Evolutionary conservation across 352 stramenopile species (phyloP), one percentile per base, ranked within the genome.

Genomic region (Phytopythium litorale): DNA sequence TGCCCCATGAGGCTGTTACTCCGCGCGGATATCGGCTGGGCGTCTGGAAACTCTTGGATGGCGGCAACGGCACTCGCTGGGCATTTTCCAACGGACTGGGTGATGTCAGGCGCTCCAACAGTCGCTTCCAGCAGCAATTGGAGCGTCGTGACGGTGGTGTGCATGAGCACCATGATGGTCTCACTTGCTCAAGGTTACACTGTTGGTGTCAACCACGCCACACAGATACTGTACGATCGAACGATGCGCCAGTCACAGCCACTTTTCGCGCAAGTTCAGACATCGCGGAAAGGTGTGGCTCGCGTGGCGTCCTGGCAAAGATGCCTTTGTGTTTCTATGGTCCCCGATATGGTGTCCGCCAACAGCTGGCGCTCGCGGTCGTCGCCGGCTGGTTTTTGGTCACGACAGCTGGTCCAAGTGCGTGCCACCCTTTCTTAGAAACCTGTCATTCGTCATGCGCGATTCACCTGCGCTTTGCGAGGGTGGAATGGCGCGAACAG

Each of bases 191-290:
- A 15, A 40, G 35, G 35, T 40, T n/a, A 45, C 13, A 50, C n/a
- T 13, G 43, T 1, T 50, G 43, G 43, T 50, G 43, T 50, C 4
- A 7, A 30, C n/a, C n/a, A 50, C 43, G 32, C 43, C 8, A 50
- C 13, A 16, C 35, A 6, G 49, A 16, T 23, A 16, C 50, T 40
- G 15, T 56, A 40, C 50, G 21, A 56, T 56, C 50, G 32, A 56
- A 56, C 32, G 30, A 56, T n/a, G 2, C 48, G 28, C 16, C 28
- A 37, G 16, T 54, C 23, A 38, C 49, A 32, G 25, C 16, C 25
- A 37, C 23, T 21, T 13, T 9, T 21, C 28, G 21, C 21, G n/a
- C 49, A 56, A 43, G 50, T 56, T 56, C 50, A 56, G 50, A 30
- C 21, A 32, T 56, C 50, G 13, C 30, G 28, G 16, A 40, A 35